A percentile compares a stretch with the other conserved stretches of the same genome.
phyloP scores from a whole-genome alignment of 257 asterid species.

The Cordia subcordata region DNA sequence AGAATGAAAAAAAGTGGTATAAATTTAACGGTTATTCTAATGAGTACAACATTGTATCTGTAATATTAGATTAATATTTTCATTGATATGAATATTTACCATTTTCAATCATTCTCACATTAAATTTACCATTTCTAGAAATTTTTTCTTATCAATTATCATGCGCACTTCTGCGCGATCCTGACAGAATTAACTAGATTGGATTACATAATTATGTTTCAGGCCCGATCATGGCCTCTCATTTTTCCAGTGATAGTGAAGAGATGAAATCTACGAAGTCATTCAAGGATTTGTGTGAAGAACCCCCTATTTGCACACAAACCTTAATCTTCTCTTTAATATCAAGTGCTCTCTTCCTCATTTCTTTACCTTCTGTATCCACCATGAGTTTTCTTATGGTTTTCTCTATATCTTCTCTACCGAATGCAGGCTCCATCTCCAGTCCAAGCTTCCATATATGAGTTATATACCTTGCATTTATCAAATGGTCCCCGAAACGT shows the following conservation, averaged over 20 bases:
- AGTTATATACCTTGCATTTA: conserved; percentile 10
- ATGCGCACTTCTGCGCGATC: too few relatives aligned
- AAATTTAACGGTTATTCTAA: too few relatives aligned
- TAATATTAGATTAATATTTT: too few relatives aligned
- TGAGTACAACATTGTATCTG: too few relatives aligned
- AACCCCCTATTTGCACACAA: conserved; percentile 13
- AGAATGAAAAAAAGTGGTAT: too few relatives aligned
- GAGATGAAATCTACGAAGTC: conserved; percentile 13
- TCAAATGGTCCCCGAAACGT: conserved; percentile 10
- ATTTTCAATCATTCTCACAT: too few relatives aligned
- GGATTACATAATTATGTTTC: too few relatives aligned
- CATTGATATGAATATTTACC: too few relatives aligned
- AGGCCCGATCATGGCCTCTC: not conserved
- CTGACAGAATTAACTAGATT: too few relatives aligned
- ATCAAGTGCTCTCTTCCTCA: conserved; percentile 8
- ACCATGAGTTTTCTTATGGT: conserved; percentile 13
- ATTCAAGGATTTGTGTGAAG: conserved; percentile 20
- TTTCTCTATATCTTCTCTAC: conserved; percentile 2
- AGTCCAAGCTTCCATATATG: conserved; percentile 23
- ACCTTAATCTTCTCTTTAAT: conserved; percentile 4
- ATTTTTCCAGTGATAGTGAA: conserved; percentile 1
- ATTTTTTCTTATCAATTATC: too few relatives aligned
- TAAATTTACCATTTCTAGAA: too few relatives aligned
- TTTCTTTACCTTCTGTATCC: conserved; percentile 9
- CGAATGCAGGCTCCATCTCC: conserved; percentile 9